A percentile compares a stretch with the other conserved stretches of the same genome.
These are phyloP conservation scores for Globisporangium emineosum DNA, from an alignment of 352 stramenopile genomes.

Conservation along the genomic window DNA sequence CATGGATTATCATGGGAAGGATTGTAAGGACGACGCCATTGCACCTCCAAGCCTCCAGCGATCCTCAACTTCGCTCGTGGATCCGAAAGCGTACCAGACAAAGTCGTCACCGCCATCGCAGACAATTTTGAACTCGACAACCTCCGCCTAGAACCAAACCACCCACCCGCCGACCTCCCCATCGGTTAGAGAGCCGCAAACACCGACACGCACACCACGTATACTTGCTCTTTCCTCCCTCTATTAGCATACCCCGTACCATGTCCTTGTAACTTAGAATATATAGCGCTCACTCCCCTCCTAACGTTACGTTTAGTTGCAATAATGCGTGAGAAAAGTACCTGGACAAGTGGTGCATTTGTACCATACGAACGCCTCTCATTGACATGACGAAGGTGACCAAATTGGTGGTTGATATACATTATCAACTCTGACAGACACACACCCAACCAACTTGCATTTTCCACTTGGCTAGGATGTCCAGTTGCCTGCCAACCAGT, in stretches of 20 bases:
- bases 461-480: too few species aligned
- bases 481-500: too few species aligned
- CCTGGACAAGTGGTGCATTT: too few species aligned
- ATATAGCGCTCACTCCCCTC: neutral
- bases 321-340: too few species aligned
- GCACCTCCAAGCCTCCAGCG: neutral
- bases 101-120: neutral
- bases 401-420: too few species aligned
- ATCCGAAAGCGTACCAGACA: neutral
- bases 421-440: too few species aligned
- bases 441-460: too few species aligned
- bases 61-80: slow-evolving; percentile 4
- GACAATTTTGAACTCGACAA: slow-evolving; percentile 11
- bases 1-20: slow-evolving; percentile 1
- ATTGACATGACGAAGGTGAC: too few species aligned
- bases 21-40: neutral
- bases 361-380: too few species aligned
- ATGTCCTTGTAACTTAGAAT: slow-evolving; percentile 12
- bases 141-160: slow-evolving; percentile 10
- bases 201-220: neutral
- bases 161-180: neutral
- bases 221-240: too few species aligned
- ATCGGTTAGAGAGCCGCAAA: slow-evolving; percentile 2
- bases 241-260: neutral
- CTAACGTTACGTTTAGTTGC: too few species aligned